These are phyloP conservation scores for Aspergillus sp. DNA, from an alignment of 2,329 filamentous ascomycete genomes.

Conservation along the genomic window DNA sequence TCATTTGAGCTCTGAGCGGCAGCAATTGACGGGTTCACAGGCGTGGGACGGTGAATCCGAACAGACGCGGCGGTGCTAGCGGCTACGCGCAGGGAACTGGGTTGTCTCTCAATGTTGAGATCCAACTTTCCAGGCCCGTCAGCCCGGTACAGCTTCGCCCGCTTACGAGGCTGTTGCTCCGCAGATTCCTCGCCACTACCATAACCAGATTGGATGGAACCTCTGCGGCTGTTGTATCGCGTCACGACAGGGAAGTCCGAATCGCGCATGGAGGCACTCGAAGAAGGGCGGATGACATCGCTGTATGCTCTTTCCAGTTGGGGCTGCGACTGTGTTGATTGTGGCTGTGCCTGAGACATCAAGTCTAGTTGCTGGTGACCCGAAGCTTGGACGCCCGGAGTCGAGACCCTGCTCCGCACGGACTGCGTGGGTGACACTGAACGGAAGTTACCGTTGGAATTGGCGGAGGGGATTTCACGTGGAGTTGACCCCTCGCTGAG, in stretches of 20 bases:
- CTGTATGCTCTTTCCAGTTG: slow-evolving; percentile 31
- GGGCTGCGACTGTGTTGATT: slow-evolving; percentile 11
- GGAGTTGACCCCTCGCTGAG: slow-evolving; percentile 46
- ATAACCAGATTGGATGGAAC: slow-evolving; percentile 56
- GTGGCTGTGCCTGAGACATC: slow-evolving; percentile 12
- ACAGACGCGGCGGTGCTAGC: slow-evolving; percentile 88
- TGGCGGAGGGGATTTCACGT: slow-evolving; percentile 36
- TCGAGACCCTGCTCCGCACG: slow-evolving; percentile 36
- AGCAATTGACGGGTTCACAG: slow-evolving; percentile 39
- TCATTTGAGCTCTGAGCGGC: slow-evolving; percentile 35
- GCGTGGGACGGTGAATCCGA: slow-evolving; percentile 75
- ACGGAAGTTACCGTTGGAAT: slow-evolving; percentile 28
- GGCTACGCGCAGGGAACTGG: slow-evolving; percentile 81
- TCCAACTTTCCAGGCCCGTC: slow-evolving; percentile 68
- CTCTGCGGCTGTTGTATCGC: slow-evolving; percentile 28
- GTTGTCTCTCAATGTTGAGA: slow-evolving; percentile 66
- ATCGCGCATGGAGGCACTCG: slow-evolving; percentile 56
- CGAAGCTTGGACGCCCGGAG: slow-evolving; percentile 30
- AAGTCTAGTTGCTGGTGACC: slow-evolving; percentile 28
- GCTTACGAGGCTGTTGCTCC: slow-evolving; percentile 67
- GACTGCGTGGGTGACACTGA: slow-evolving; percentile 41
- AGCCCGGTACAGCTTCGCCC: slow-evolving; percentile 73
- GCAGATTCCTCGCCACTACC: slow-evolving; percentile 69
- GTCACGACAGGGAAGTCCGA: slow-evolving; percentile 28
- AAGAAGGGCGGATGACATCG: slow-evolving; percentile 58